A percentile compares a stretch with the other conserved stretches of the same genome.
These are phyloP conservation scores for Rehmannia glutinosa DNA, from an alignment of 257 asterid species.

Conservation along the genomic window DNA sequence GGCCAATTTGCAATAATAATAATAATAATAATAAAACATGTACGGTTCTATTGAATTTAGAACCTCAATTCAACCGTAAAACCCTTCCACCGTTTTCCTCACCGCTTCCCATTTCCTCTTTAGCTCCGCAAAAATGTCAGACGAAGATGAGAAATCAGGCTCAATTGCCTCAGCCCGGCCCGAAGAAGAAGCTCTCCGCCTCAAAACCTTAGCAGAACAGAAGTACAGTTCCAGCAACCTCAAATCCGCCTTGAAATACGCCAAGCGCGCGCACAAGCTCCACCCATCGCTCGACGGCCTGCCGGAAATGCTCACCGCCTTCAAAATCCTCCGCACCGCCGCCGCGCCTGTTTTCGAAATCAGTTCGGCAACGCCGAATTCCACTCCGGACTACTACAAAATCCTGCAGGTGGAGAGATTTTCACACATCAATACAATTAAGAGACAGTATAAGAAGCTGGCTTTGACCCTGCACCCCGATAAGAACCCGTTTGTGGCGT, in stretches of 20 bases:
- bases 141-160: conserved; percentile 1
- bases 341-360: conserved; percentile 11
- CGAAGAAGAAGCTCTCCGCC: conserved; percentile 44
- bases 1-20: background rate
- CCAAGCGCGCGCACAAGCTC: conserved; percentile 65
- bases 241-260: conserved; percentile 52
- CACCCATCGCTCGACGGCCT: conserved; percentile 52
- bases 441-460: conserved; percentile 72
- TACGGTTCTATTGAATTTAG: background rate
- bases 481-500: conserved; percentile 52
- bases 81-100: conserved; percentile 16
- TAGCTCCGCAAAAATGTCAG: conserved; percentile 29
- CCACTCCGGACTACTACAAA: conserved; percentile 59
- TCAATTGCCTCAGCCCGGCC: conserved; percentile 2
- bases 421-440: conserved; percentile 50
- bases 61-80: background rate
- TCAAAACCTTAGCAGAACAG: conserved; percentile 58
- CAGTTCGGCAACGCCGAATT: background rate
- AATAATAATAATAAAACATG: background rate
- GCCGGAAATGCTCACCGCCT: conserved; percentile 56
- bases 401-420: conserved; percentile 71
- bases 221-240: conserved; percentile 54
- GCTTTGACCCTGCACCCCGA: conserved; percentile 83
- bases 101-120: background rate
- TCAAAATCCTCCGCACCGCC: conserved; percentile 51